Evolutionary conservation across 2,329 filamentous ascomycete genomes (phyloP).

Genomic region (Parastagonospora nodorum): DNA sequence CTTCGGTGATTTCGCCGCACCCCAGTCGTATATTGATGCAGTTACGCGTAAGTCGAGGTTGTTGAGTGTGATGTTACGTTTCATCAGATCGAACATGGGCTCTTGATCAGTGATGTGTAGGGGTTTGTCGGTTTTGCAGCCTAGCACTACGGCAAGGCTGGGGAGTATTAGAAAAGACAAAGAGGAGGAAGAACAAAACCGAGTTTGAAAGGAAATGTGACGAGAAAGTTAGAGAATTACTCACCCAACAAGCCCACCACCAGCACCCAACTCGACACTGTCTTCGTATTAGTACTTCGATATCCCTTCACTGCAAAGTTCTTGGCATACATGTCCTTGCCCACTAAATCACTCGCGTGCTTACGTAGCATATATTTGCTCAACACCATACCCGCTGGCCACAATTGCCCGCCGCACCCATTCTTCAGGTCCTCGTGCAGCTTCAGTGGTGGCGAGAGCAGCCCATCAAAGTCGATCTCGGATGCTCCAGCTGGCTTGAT

Average conservation of each 20-base stretch:
- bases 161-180: not conserved
- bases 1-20: constrained; percentile 46
- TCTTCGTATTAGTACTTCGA: constrained; percentile 13
- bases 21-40: constrained; percentile 81
- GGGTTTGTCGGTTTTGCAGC: constrained; percentile 59
- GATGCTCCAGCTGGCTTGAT: constrained; percentile 60
- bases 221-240: constrained; percentile 6
- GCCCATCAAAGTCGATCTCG: constrained; percentile 69
- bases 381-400: constrained; percentile 91
- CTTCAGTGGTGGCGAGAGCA: constrained; percentile 70
- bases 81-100: constrained; percentile 84
- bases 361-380: constrained; percentile 83
- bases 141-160: constrained; percentile 63
- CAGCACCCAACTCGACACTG: constrained; percentile 89
- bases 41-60: constrained; percentile 65
- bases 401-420: constrained; percentile 91
- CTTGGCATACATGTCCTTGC: constrained; percentile 70
- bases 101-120: constrained; percentile 85
- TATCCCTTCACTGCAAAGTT: not conserved
- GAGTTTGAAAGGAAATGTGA: not conserved
- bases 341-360: constrained; percentile 65
- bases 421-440: constrained; percentile 84
- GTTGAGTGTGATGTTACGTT: constrained; percentile 86
- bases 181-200: not conserved
- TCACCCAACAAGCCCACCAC: constrained; percentile 80